Percentiles rank a stretch among this genome's conserved stretches.
Conservation (phyloP, 441 rosid genomes). For the Corymbia citriodora region DNA sequence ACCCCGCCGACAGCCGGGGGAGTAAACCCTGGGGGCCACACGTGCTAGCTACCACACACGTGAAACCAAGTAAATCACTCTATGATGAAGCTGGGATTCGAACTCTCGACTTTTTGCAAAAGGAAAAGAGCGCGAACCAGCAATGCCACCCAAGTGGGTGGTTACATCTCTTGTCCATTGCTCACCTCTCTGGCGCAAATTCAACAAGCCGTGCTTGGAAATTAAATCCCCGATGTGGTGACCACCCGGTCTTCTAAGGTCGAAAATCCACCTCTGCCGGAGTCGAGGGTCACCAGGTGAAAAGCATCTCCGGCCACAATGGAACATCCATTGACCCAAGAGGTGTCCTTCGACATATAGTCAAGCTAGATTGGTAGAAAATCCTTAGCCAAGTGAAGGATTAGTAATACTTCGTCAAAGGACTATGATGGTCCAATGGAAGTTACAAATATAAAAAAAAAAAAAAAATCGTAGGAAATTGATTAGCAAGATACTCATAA, state of each 20-base stretch:
- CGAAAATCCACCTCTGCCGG: background rate
- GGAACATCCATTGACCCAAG: background rate
- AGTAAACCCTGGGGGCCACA: too few species aligned
- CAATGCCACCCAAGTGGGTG: too few species aligned
- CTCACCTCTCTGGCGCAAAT: background rate
- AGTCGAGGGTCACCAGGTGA: background rate
- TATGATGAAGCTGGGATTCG: too few species aligned
- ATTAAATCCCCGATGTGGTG: background rate
- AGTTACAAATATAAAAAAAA: background rate
- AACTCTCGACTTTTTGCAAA: too few species aligned
- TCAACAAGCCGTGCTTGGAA: background rate
- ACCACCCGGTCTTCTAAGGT: background rate
- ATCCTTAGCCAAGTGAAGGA: background rate
- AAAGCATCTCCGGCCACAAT: background rate
- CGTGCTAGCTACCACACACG: too few species aligned
- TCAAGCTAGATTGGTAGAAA: background rate
- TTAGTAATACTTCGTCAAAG: background rate
- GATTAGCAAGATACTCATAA: background rate
- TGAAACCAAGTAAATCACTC: too few species aligned
- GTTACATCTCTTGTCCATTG: background rate
- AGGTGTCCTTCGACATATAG: background rate
- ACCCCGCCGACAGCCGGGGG: too few species aligned
- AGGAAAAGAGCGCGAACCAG: too few species aligned
- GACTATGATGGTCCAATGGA: background rate
- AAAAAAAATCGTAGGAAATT: background rate